Percentiles rank a stretch among this genome's conserved stretches.
Evolutionary conservation across 2,329 filamentous ascomycete species (phyloP).

Genomic region (Colletotrichum somersetense): DNA sequence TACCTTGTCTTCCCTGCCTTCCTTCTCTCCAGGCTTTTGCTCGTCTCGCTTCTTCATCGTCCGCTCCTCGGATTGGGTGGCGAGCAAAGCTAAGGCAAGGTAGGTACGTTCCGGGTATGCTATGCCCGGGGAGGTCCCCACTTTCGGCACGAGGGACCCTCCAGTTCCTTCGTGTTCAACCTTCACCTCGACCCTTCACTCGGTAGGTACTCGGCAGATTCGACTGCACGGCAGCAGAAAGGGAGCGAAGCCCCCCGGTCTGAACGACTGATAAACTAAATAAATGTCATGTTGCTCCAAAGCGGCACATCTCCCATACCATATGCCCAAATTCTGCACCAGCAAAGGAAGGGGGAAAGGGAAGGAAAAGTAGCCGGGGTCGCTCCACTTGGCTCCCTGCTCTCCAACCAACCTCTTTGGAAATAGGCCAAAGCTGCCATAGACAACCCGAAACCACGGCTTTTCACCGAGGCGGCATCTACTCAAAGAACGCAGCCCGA

Average conservation of each 20-base stretch:
- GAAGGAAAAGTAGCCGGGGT: background rate
- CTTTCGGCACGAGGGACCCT: constrained; percentile 30
- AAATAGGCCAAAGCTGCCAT: constrained; percentile 26
- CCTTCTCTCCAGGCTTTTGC: constrained; percentile 4
- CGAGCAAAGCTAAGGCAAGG: constrained; percentile 22
- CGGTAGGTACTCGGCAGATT: constrained; percentile 26
- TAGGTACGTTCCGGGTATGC: constrained; percentile 16
- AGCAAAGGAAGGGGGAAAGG: background rate
- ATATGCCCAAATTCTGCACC: constrained; percentile 4
- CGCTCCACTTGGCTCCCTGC: constrained; percentile 25
- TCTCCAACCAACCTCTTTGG: constrained; percentile 31
- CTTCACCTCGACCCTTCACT: constrained; percentile 38
- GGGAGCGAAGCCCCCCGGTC: background rate
- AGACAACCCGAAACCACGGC: constrained; percentile 36
- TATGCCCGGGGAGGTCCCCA: constrained; percentile 32
- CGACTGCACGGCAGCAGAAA: background rate
- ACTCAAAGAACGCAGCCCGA: constrained; percentile 12
- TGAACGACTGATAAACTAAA: background rate
- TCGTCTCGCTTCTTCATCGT: constrained; percentile 14
- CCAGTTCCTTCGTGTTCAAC: constrained; percentile 22
- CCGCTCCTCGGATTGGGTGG: constrained; percentile 4
- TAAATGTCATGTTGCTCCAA: constrained; percentile 6
- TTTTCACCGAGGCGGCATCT: constrained; percentile 31
- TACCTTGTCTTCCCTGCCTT: background rate
- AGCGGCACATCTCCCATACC: constrained; percentile 2